These are phyloP conservation scores for Penicillium nucicola DNA, from an alignment of 495 filamentous ascomycete genomes.

Conservation along the genomic window DNA sequence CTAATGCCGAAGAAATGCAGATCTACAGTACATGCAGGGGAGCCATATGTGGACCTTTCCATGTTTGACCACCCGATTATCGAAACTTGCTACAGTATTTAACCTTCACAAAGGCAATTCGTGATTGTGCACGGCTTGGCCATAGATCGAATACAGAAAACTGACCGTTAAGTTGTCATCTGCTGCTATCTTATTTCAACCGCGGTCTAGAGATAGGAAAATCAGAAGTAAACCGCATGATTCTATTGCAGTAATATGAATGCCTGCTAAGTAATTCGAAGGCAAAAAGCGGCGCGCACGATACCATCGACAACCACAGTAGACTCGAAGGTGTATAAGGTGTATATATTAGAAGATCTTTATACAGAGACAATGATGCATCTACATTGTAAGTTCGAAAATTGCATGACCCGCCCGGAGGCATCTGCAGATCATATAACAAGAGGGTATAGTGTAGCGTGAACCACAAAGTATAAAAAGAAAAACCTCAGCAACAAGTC, in stretches of 20 bases:
- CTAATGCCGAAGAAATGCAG: constrained; percentile 38
- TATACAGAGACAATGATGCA: too few species aligned
- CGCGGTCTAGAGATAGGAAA: constrained; percentile 48
- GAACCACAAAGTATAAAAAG: too few species aligned
- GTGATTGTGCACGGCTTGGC: constrained; percentile 56
- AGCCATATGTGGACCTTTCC: constrained; percentile 36
- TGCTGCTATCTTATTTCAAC: constrained; percentile 54
- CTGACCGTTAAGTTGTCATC: constrained; percentile 41
- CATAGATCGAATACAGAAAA: constrained; percentile 49
- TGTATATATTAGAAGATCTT: too few species aligned
- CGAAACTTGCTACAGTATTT: neutral
- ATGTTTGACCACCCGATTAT: neutral
- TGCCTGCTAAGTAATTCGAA: constrained; percentile 14
- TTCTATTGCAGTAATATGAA: constrained; percentile 49
- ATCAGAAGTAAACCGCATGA: constrained; percentile 44
- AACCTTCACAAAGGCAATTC: constrained; percentile 38
- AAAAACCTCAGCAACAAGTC: too few species aligned
- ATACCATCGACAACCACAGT: too few species aligned
- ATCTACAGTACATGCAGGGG: constrained; percentile 48
- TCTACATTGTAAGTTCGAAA: too few species aligned
- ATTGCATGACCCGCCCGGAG: too few species aligned
- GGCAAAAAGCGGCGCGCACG: neutral
- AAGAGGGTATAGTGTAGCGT: too few species aligned
- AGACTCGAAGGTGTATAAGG: too few species aligned
- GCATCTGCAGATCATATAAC: too few species aligned